These are phyloP conservation scores for Cryptococcus wingfieldii DNA, from an alignment of 1,284 basidiomycete species.

Conservation along the genomic window DNA sequence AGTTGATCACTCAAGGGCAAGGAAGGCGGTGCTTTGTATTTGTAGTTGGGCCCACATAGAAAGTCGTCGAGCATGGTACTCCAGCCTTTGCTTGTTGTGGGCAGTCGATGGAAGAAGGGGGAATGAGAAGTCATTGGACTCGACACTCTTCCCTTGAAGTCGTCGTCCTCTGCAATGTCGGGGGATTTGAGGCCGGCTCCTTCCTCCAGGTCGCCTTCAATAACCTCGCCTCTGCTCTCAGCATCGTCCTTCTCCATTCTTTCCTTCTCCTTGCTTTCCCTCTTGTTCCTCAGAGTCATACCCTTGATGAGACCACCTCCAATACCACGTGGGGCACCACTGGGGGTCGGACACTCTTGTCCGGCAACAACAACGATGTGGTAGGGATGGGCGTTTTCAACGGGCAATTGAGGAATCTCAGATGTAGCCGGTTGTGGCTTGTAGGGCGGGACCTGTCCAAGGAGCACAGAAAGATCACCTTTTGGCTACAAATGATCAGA, in stretches of 20 bases:
- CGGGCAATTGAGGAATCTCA: conserved; percentile 27
- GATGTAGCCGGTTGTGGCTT: conserved; percentile 17
- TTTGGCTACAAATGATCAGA: conserved; percentile 35
- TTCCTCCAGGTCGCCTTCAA: conserved; percentile 7
- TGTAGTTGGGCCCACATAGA: conserved; percentile 28
- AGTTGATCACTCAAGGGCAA: conserved; percentile 2
- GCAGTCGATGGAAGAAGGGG: conserved; percentile 11
- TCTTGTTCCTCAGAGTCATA: conserved; percentile 25
- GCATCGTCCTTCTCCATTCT: conserved; percentile 6
- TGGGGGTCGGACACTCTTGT: conserved; percentile 50
- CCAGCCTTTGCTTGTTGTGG: not conserved
- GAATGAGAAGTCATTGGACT: conserved; percentile 18
- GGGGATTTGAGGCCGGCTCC: conserved; percentile 3
- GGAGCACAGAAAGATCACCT: conserved; percentile 52
- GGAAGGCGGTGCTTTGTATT: conserved; percentile 2
- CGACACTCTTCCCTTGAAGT: conserved; percentile 1
- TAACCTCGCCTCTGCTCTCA: not conserved
- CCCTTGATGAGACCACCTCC: conserved; percentile 48
- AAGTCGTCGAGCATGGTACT: conserved; percentile 23
- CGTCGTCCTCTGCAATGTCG: not conserved
- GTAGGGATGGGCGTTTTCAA: conserved; percentile 50
- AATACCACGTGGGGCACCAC: conserved; percentile 45
- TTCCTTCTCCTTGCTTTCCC: conserved; percentile 20
- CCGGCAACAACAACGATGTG: conserved; percentile 54
- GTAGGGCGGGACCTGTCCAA: conserved; percentile 51